A percentile compares a stretch with the other conserved stretches of the same genome.
Conservation (phyloP, 768 basidiomycete species). For the Termitomyces sp. region DNA sequence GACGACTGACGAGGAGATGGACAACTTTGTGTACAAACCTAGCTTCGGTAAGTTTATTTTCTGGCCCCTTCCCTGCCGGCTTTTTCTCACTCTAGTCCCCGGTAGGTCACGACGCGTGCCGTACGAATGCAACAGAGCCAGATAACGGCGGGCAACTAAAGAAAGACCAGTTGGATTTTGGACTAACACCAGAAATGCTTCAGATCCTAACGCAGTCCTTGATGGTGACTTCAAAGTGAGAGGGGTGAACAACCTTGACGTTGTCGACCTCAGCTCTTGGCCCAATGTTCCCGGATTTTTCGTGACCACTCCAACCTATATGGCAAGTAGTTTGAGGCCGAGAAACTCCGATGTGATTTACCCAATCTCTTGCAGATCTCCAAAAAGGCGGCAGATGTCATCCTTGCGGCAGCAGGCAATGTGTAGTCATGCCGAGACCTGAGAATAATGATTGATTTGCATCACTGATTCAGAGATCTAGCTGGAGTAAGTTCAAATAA, state of each 20-base stretch:
- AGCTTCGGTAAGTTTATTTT: constrained; percentile 17
- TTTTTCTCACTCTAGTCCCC: not conserved
- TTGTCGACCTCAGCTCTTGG: constrained; percentile 27
- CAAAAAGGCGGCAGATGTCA: constrained; percentile 25
- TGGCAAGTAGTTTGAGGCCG: constrained; percentile 16
- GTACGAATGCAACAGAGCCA: constrained; percentile 24
- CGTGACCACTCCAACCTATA: constrained; percentile 25
- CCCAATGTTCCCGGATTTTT: constrained; percentile 27
- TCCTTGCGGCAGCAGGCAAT: constrained; percentile 15
- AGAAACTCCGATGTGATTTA: not conserved
- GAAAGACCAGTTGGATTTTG: not conserved
- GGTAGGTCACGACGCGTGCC: constrained; percentile 26
- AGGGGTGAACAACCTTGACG: constrained; percentile 23
- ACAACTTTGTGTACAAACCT: constrained; percentile 18
- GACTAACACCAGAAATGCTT: not conserved
- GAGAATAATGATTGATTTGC: not conserved
- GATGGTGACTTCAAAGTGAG: constrained; percentile 25
- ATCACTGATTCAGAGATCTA: not conserved
- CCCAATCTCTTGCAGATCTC: constrained; percentile 16
- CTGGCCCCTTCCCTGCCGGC: not conserved
- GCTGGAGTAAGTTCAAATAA: not conserved
- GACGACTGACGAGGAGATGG: constrained; percentile 18
- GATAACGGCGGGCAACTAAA: constrained; percentile 16
- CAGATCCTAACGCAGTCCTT: constrained; percentile 24
- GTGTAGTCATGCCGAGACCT: not conserved